Evolutionary conservation across 305 asterid species (phyloP).

Genomic region (Vinca major): DNA sequence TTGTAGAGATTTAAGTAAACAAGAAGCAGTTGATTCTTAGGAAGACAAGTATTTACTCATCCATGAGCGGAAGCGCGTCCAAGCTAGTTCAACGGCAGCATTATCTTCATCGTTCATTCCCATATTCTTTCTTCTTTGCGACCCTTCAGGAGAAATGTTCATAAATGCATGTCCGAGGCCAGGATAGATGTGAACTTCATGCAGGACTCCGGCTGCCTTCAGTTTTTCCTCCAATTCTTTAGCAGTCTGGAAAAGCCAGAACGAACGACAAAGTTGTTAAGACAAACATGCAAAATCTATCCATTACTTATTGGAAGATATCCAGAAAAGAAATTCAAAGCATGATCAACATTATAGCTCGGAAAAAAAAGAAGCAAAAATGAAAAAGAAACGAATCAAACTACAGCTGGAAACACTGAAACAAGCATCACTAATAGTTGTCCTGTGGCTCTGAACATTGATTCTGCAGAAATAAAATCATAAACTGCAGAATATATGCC

Average conservation of each 20-base stretch:
- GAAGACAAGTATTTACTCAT: conserved; percentile 55
- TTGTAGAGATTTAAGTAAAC: neutral
- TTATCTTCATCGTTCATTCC: conserved; percentile 64
- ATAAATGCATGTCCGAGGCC: conserved; percentile 78
- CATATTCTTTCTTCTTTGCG: conserved; percentile 63
- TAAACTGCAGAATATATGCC: no score
- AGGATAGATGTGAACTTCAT: conserved; percentile 76
- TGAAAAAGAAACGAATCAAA: no score
- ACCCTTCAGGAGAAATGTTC: conserved; percentile 73
- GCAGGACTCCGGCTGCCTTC: conserved; percentile 58
- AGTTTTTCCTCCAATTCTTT: conserved; percentile 81
- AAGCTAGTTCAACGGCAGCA: conserved; percentile 68
- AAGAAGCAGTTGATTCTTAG: conserved; percentile 15
- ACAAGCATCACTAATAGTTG: no score
- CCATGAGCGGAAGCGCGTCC: conserved; percentile 79
- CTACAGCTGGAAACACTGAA: no score
- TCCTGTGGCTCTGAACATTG: no score
- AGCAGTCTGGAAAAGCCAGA: conserved; percentile 43
- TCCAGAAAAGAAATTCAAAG: neutral
- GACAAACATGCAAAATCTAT: neutral
- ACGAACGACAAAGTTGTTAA: conserved; percentile 1
- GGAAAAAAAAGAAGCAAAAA: neutral
- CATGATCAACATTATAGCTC: neutral
- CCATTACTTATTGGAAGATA: neutral
- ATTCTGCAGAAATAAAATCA: no score